Conservation (phyloP, 768 basidiomycete species). For the Boletus reticuloceps region DNA sequence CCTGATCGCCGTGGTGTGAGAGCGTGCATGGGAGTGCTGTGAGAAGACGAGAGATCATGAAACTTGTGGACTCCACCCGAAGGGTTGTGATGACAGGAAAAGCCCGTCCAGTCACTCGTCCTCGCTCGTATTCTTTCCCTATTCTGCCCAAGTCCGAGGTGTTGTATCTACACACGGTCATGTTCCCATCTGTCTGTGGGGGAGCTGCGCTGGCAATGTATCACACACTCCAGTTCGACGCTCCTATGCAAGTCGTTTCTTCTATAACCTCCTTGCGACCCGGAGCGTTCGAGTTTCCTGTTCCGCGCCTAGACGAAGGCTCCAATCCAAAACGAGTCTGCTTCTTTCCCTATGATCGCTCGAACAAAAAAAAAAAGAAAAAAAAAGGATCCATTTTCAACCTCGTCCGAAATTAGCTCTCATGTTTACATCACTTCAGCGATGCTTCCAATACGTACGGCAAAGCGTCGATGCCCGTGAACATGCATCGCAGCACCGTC, state of each 20-base stretch:
- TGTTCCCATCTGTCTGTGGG: conserved; percentile 1
- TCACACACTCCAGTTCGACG: too few relatives aligned
- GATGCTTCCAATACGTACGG: neutral
- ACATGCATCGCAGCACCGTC: neutral
- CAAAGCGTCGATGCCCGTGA: neutral
- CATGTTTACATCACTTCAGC: neutral
- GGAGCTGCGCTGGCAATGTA: too few relatives aligned
- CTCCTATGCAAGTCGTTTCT: too few relatives aligned
- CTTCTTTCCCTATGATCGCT: too few relatives aligned
- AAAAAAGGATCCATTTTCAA: too few relatives aligned
- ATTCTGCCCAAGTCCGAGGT: neutral
- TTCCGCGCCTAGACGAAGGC: too few relatives aligned
- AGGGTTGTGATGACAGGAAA: conserved; percentile 10
- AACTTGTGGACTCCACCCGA: neutral
- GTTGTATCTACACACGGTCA: too few relatives aligned
- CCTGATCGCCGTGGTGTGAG: conserved; percentile 30
- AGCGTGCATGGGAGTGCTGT: conserved; percentile 8
- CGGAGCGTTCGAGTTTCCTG: too few relatives aligned
- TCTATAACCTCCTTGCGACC: too few relatives aligned
- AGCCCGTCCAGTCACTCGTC: conserved; percentile 3
- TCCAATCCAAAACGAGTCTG: too few relatives aligned
- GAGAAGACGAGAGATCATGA: conserved; percentile 7
- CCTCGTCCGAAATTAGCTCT: neutral
- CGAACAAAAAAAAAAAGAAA: too few relatives aligned
- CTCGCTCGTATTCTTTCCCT: conserved; percentile 8